Base-by-base conservation (phyloP, 2,329 filamentous ascomycete genomes). In the Plenodomus biglobosus region DNA sequence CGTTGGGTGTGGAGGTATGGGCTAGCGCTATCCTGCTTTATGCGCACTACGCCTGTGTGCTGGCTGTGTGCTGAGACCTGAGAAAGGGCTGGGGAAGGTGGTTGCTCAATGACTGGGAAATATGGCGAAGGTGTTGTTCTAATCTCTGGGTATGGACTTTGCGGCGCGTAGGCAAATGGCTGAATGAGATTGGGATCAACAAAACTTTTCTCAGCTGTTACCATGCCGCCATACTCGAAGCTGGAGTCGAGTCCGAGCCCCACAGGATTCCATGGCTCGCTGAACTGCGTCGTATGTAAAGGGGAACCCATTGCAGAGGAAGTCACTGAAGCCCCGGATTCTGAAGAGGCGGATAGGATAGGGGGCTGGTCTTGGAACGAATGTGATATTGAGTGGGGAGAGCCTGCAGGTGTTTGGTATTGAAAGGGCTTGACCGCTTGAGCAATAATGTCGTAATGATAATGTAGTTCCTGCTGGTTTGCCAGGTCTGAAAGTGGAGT, bases 41-140 rank as follows among this genome's bases (percentile, higher is more conserved):
- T 64, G 40, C 68, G 69, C 42, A 62, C 63, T 10, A 71, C 73
- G 30, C 66, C 71, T n/a, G 70, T 64, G 17, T 70, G 67, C 20
- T 74, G 75, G 60, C 75, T 77, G 38, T 72, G 70, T 17, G 69
- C 64, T 15, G 77, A 78, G 55, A 76, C 73, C 15, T 82, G 79
- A 11, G 84, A 83, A 42, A 82, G 78, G n/a, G 82, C 82, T 3
- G 87, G 86, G 1, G 86, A 89, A 37, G 81, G 75, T 37, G 83
- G 80, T 46, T 75, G 73, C 45, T 73, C 69, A n/a, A 74, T 64
- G 27, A 70, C 61, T 44, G 72, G 66, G 55, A 74, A 73, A 52
- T 73, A 70, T 21, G 73, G 71, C 24, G 75, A 73, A 11, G 72
- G 70, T 34, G 70, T 69, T 15, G 69, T 65, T 35, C 65, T 65